Evolutionary conservation across 768 basidiomycete species (phyloP).

Genomic region (Cyclocybe aegerita): DNA sequence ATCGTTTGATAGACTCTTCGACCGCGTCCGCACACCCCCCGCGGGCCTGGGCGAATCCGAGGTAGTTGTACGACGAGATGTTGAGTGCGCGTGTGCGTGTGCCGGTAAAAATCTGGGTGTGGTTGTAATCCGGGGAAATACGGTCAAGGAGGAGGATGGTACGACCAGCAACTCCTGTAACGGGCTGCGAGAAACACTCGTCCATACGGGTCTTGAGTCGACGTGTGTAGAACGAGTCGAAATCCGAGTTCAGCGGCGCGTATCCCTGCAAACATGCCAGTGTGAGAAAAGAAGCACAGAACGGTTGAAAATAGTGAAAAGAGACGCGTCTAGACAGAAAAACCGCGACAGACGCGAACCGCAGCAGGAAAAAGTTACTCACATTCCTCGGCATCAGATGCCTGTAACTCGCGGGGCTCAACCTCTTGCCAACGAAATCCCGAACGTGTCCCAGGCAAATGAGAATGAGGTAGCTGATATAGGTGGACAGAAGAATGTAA

Average conservation of each 20-base stretch:
- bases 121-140: conserved; percentile 77
- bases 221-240: conserved; percentile 98
- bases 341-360: conserved; percentile 1
- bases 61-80: conserved; percentile 98
- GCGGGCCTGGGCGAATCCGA: conserved; percentile 92
- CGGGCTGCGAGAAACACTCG: conserved; percentile 91
- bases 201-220: conserved; percentile 93
- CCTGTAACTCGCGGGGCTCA: conserved; percentile 65
- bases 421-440: conserved; percentile 91
- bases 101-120: conserved; percentile 76
- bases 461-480: conserved; percentile 90
- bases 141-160: conserved; percentile 88
- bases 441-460: conserved; percentile 91
- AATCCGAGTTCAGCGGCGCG: conserved; percentile 95
- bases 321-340: neutral
- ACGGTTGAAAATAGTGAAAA: conserved; percentile 6
- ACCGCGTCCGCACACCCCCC: conserved; percentile 96
- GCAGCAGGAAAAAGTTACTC: conserved; percentile 32
- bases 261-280: conserved; percentile 65
- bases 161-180: conserved; percentile 94
- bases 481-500: conserved; percentile 89
- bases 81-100: conserved; percentile 87
- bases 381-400: conserved; percentile 86
- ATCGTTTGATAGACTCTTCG: conserved; percentile 76
- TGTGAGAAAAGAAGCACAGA: conserved; percentile 5